Evolutionary conservation across 108 stramenopile species (phyloP).

Genomic region (Hondaea fermentalgiana): DNA sequence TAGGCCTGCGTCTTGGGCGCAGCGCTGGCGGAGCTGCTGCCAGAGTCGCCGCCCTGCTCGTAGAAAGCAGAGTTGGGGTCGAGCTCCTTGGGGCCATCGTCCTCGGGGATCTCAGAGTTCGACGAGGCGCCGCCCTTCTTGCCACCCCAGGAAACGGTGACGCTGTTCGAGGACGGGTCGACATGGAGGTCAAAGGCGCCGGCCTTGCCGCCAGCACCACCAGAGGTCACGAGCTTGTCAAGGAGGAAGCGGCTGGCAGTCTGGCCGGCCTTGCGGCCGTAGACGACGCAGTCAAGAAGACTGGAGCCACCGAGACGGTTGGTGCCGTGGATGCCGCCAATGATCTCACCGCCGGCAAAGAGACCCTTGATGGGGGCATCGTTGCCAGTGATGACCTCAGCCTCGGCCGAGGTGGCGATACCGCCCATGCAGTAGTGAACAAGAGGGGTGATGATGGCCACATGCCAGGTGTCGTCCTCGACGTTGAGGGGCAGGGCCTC

Average conservation of each 20-base stretch:
- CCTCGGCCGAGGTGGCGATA: slow-evolving; percentile 56
- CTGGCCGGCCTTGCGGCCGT: slow-evolving; percentile 67
- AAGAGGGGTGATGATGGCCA: slow-evolving; percentile 49
- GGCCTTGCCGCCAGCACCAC: background rate
- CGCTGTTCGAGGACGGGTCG: background rate
- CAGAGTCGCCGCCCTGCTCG: background rate
- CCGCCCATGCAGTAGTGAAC: slow-evolving; percentile 90
- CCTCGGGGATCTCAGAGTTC: background rate
- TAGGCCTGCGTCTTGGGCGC: background rate
- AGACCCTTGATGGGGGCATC: slow-evolving; percentile 48
- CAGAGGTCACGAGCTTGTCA: background rate
- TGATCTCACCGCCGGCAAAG: slow-evolving; percentile 64
- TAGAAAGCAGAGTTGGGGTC: slow-evolving; percentile 11
- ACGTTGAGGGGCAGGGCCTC: background rate
- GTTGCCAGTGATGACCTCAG: slow-evolving; percentile 54
- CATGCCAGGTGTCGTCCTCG: background rate
- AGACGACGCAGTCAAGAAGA: slow-evolving; percentile 78
- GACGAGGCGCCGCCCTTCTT: background rate
- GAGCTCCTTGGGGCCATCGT: background rate
- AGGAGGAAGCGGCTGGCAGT: slow-evolving; percentile 10
- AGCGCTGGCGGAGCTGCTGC: slow-evolving; percentile 31
- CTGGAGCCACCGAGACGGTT: slow-evolving; percentile 75
- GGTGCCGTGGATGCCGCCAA: slow-evolving; percentile 65
- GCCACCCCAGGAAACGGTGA: background rate
- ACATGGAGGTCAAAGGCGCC: background rate